These are phyloP conservation scores for Populus trichocarpa DNA, from an alignment of 441 rosid species.

Conservation along the genomic window DNA sequence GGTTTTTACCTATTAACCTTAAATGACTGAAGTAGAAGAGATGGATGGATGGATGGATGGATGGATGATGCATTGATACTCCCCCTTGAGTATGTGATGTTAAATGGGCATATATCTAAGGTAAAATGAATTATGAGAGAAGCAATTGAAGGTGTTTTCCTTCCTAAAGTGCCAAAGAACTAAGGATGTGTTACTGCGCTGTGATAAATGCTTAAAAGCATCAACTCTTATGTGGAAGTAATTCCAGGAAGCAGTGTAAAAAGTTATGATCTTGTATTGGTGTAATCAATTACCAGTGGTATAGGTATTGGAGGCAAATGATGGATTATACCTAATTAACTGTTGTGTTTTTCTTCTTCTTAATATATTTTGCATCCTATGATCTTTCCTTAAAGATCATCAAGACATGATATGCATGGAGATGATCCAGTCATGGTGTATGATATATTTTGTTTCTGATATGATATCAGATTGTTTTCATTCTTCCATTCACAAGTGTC, in stretches of 20 bases:
- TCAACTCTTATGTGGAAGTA: not conserved
- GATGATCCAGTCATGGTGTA: not conserved
- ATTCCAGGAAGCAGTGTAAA: not conserved
- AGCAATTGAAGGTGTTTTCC: not conserved
- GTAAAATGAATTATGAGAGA: not conserved
- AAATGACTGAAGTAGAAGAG: not conserved
- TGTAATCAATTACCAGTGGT: not conserved
- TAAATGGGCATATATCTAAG: not conserved
- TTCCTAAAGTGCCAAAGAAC: not conserved
- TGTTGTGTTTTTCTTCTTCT: not conserved
- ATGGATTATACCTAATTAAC: not conserved
- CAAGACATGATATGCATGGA: not conserved
- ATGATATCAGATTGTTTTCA: not conserved
- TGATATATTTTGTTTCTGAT: not conserved
- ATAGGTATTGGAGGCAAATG: not conserved
- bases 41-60: too few species aligned
- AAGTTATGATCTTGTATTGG: not conserved
- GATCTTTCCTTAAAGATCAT: not conserved
- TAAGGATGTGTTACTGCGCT: not conserved
- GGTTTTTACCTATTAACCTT: not conserved
- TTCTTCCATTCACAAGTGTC: not conserved
- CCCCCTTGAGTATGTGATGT: not conserved
- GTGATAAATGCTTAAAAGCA: not conserved
- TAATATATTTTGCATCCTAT: not conserved
- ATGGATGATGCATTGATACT: not conserved